These are phyloP conservation scores for Hibiscus trionum DNA, from an alignment of 345 rosid genomes.

Conservation along the genomic window DNA sequence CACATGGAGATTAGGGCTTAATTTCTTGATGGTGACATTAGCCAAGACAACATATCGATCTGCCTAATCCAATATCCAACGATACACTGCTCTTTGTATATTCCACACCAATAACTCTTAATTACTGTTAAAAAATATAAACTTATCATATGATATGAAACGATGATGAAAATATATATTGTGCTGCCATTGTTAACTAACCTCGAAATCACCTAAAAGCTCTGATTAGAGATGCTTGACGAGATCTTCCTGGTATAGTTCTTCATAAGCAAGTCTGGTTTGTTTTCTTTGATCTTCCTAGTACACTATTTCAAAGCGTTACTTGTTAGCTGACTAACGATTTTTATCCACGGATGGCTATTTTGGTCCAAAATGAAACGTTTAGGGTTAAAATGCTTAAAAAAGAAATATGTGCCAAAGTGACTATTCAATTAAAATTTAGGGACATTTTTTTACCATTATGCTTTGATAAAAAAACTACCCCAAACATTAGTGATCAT, in stretches of 20 bases:
- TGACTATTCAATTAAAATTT: too few relatives aligned
- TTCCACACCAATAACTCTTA: not conserved
- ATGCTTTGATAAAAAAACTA: too few relatives aligned
- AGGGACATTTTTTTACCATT: too few relatives aligned
- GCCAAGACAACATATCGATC: conserved; percentile 55
- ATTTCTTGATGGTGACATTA: conserved; percentile 37
- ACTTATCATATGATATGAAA: not conserved
- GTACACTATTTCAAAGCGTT: too few relatives aligned
- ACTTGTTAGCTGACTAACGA: too few relatives aligned
- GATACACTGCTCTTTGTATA: conserved; percentile 24
- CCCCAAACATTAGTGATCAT: too few relatives aligned
- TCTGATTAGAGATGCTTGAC: conserved; percentile 37
- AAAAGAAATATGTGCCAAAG: too few relatives aligned
- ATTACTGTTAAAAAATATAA: not conserved
- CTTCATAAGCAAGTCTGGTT: conserved; percentile 1
- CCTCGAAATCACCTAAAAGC: conserved; percentile 46
- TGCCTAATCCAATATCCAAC: conserved; percentile 27
- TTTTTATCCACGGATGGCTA: too few relatives aligned
- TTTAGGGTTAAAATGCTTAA: too few relatives aligned
- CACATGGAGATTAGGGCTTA: conserved; percentile 27
- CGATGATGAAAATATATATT: not conserved
- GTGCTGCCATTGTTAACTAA: not conserved
- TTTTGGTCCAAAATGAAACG: too few relatives aligned
- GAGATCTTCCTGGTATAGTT: not conserved
- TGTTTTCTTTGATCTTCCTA: not conserved